Evolutionary conservation across 2,329 filamentous ascomycete genomes (phyloP).

Genomic region (Paracoccidioides lutzii): DNA sequence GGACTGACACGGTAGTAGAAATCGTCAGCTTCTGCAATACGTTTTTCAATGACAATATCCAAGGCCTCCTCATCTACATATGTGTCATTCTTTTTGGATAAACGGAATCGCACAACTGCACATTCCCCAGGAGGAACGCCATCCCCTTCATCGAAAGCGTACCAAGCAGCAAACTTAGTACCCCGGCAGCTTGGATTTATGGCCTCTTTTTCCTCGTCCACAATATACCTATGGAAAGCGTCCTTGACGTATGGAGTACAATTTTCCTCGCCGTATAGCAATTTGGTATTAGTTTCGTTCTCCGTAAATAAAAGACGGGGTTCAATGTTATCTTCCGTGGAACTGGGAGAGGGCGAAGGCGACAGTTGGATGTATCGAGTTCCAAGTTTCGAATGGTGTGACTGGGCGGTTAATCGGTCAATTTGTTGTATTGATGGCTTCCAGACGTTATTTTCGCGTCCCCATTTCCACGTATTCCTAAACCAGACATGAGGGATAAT

Average conservation of each 20-base stretch:
- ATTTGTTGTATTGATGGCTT: slow-evolving; percentile 66
- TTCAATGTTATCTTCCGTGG: slow-evolving; percentile 67
- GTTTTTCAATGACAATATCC: slow-evolving; percentile 77
- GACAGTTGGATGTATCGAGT: slow-evolving; percentile 74
- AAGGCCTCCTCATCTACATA: slow-evolving; percentile 89
- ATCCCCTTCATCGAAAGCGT: slow-evolving; percentile 75
- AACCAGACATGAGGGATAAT: slow-evolving; percentile 95
- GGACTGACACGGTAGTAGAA: slow-evolving; percentile 92
- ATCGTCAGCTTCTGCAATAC: slow-evolving; percentile 82
- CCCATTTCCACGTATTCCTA: slow-evolving; percentile 95
- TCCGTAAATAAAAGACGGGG: slow-evolving; percentile 85
- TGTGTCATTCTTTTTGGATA: slow-evolving; percentile 60
- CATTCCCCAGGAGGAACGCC: slow-evolving; percentile 84
- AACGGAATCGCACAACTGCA: slow-evolving; percentile 83
- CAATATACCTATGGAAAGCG: slow-evolving; percentile 80
- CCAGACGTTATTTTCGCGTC: slow-evolving; percentile 57
- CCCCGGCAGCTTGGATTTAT: slow-evolving; percentile 69
- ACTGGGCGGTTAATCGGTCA: slow-evolving; percentile 55
- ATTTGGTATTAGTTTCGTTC: slow-evolving; percentile 80
- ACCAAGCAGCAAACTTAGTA: slow-evolving; percentile 88
- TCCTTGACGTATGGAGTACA: slow-evolving; percentile 81
- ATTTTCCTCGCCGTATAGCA: slow-evolving; percentile 67
- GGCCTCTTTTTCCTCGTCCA: slow-evolving; percentile 64
- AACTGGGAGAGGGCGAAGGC: slow-evolving; percentile 74
- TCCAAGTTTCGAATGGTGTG: slow-evolving; percentile 68